Percentiles rank a stretch among this genome's conserved stretches.
phyloP scores from a whole-genome alignment of 176 grass and related monocot genomes.

The Ensete ventricosum region DNA sequence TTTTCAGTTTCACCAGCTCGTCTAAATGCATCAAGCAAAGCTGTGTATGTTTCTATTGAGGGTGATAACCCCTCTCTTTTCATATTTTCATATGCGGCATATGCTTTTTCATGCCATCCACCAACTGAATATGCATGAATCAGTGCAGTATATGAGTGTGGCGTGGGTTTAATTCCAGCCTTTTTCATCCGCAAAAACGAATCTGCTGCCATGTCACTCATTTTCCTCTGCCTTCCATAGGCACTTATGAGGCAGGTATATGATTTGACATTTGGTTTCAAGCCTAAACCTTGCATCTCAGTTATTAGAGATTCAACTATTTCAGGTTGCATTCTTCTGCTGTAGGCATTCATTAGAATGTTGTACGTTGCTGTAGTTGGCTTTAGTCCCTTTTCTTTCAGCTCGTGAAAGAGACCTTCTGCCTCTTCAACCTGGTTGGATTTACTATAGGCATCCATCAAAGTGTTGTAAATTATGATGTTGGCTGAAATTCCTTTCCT shows the following conservation, averaged over 20 bases:
- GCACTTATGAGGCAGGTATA: constrained; percentile 71
- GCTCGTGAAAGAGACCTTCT: constrained; percentile 73
- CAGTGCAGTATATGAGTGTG: constrained; percentile 58
- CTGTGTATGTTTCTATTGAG: constrained; percentile 65
- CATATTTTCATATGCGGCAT: constrained; percentile 55
- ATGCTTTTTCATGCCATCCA: constrained; percentile 54
- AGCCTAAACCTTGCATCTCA: constrained; percentile 55
- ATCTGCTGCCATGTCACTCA: constrained; percentile 72
- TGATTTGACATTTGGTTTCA: constrained; percentile 57
- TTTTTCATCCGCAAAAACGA: constrained; percentile 74
- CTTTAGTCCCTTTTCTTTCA: constrained; percentile 61
- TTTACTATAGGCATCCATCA: constrained; percentile 63
- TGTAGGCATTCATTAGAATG: constrained; percentile 87
- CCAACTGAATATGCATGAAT: constrained; percentile 63
- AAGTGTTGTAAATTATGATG: constrained; percentile 49
- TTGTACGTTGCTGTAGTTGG: constrained; percentile 61
- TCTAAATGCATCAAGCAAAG: constrained; percentile 61
- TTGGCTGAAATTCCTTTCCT: constrained; percentile 67
- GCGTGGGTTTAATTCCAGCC: constrained; percentile 43
- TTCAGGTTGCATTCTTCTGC: constrained; percentile 79
- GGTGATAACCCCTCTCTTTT: constrained; percentile 57
- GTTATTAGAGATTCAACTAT: constrained; percentile 53
- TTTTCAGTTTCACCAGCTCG: constrained; percentile 51
- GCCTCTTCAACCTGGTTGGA: constrained; percentile 64
- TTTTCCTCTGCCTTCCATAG: constrained; percentile 68